Evolutionary conservation across 169 alveolate species (phyloP).

Genomic region (Plasmodium falciparum): DNA sequence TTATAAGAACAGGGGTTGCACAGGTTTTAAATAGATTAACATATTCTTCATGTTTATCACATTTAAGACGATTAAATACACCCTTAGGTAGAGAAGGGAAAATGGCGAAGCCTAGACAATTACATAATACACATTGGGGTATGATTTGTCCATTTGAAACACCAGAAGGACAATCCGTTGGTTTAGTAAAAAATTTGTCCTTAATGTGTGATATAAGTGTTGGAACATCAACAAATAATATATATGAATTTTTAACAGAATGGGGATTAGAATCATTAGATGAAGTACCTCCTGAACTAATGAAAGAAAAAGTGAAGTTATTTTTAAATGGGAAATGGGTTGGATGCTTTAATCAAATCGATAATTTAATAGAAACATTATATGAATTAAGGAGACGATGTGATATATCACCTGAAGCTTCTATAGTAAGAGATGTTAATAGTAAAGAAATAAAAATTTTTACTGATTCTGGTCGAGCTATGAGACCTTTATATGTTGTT

Average conservation of each 20-base stretch:
- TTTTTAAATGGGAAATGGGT: constrained; percentile 98
- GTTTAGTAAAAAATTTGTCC: constrained; percentile 99
- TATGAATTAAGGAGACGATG: constrained; percentile 93
- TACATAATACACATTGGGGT: constrained; percentile 99
- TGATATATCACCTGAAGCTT: constrained; percentile 95
- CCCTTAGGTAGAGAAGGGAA: constrained; percentile 99
- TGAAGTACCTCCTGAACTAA: constrained; percentile 90
- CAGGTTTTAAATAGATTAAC: constrained; percentile 98
- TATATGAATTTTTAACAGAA: constrained; percentile 91
- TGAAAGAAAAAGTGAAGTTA: constrained; percentile 94
- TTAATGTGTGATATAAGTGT: constrained; percentile 98
- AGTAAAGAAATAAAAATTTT: constrained; percentile 95
- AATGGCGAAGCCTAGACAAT: constrained; percentile 99
- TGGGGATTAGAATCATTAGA: constrained; percentile 93
- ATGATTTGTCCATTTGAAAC: constrained; percentile 99
- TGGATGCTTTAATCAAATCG: constrained; percentile 95
- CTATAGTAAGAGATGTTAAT: constrained; percentile 95
- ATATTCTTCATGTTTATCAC: constrained; percentile 98
- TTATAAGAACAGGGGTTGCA: constrained; percentile 97
- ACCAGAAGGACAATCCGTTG: constrained; percentile 99
- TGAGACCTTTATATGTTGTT: constrained; percentile 98
- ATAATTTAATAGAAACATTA: constrained; percentile 90
- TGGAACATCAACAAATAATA: constrained; percentile 92
- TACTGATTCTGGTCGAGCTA: constrained; percentile 99
- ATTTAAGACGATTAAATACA: constrained; percentile 98